These are phyloP conservation scores for Rhododendron mucronatum DNA, from an alignment of 148 eudicot species.

Conservation along the genomic window DNA sequence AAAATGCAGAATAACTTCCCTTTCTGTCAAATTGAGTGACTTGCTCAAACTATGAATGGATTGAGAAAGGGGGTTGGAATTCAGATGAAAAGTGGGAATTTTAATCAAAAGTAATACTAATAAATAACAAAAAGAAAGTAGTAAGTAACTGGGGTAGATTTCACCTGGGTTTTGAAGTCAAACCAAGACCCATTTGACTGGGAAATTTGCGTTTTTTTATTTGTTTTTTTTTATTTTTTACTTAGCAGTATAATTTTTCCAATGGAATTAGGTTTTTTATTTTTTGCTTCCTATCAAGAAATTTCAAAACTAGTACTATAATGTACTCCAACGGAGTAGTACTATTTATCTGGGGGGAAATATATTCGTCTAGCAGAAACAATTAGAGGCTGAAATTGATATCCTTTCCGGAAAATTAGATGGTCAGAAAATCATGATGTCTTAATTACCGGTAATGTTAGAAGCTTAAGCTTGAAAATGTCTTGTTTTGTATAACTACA, in stretches of 20 bases:
- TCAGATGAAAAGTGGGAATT: neutral
- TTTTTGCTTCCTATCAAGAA: neutral
- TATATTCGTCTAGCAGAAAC: neutral
- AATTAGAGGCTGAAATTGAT: neutral
- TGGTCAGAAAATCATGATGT: neutral
- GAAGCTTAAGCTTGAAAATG: neutral
- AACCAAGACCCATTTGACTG: neutral
- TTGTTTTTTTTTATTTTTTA: neutral
- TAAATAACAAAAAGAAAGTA: neutral
- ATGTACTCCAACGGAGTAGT: too few relatives aligned
- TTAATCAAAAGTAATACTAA: neutral
- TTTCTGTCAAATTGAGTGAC: neutral
- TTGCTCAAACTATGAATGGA: neutral
- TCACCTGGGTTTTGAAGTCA: neutral
- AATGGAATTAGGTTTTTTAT: neutral
- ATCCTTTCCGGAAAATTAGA: neutral
- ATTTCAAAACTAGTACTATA: neutral
- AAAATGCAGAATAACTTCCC: neutral
- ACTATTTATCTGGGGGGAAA: neutral
- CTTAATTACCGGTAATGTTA: neutral
- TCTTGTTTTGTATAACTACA: neutral
- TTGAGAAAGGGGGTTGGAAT: neutral
- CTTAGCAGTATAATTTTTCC: neutral
- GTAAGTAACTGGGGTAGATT: neutral
- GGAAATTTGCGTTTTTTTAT: neutral